A percentile compares a stretch with the other conserved stretches of the same genome.
These are phyloP conservation scores for Plasmodium fragile DNA, from an alignment of 169 alveolate genomes.

Conservation along the genomic window DNA sequence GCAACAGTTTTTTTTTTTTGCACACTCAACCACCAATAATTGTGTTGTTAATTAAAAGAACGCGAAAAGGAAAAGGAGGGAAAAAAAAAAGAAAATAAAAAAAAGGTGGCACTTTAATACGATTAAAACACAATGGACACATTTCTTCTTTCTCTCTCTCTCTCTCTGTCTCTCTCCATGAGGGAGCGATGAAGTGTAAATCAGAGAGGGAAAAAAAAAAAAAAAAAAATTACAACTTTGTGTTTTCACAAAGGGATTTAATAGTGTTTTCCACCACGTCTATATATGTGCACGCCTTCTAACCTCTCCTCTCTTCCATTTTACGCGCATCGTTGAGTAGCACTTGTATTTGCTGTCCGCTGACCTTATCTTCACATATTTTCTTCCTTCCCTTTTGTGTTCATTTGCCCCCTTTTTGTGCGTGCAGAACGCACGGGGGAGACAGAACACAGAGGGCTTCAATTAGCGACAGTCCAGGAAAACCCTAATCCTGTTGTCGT, in stretches of 20 bases:
- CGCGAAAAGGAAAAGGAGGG: not conserved
- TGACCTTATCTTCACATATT: not conserved
- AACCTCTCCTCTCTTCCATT: not conserved
- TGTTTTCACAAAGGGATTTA: not conserved
- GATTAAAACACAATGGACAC: constrained; percentile 2
- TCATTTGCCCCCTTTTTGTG: not conserved
- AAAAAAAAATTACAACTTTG: not conserved
- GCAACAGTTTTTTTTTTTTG: not conserved
- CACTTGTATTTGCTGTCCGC: not conserved
- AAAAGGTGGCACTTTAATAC: not conserved
- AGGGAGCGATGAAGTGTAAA: not conserved
- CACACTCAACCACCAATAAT: not conserved
- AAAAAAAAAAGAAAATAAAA: too few relatives aligned
- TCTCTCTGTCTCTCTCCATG: not conserved
- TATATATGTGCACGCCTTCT: not conserved
- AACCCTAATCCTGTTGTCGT: constrained; percentile 51
- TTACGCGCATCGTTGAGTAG: not conserved
- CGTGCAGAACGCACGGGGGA: not conserved
- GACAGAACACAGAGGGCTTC: not conserved
- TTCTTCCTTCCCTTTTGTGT: not conserved
- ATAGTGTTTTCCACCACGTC: not conserved
- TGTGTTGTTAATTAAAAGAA: not conserved
- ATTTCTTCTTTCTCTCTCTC: not conserved
- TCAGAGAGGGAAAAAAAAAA: not conserved
- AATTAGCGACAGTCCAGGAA: constrained; percentile 28